A percentile compares a stretch with the other conserved stretches of the same genome.
Conservation (phyloP, 1,139 yeast genomes). For the Pichia sp. region DNA sequence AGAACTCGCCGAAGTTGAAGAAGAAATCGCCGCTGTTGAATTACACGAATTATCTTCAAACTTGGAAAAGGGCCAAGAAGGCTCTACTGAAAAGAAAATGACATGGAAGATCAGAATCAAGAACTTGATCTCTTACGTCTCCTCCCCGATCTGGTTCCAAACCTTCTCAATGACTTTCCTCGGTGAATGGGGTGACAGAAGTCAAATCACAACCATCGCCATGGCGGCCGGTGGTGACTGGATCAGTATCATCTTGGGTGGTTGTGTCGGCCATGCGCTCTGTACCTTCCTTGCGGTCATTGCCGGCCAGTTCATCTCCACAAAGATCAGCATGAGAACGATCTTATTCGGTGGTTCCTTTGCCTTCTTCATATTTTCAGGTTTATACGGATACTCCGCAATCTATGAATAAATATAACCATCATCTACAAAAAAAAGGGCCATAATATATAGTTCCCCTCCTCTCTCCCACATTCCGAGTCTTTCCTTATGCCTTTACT, state of each 20-base stretch:
- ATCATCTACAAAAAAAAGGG: not conserved
- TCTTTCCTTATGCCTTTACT: not conserved
- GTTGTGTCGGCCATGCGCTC: slow-evolving; percentile 84
- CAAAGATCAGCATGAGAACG: slow-evolving; percentile 85
- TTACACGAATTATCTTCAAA: slow-evolving; percentile 50
- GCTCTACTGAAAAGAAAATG: not conserved
- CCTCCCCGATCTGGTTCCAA: slow-evolving; percentile 93
- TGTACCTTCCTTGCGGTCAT: slow-evolving; percentile 92
- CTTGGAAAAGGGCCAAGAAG: slow-evolving; percentile 51
- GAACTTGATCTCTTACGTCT: slow-evolving; percentile 40
- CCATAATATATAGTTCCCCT: too few species aligned
- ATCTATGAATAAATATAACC: slow-evolving; percentile 22
- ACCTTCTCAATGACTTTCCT: slow-evolving; percentile 94
- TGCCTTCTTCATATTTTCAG: slow-evolving; percentile 80
- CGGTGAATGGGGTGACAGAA: slow-evolving; percentile 99
- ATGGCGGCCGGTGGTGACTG: slow-evolving; percentile 98
- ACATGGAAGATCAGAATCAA: slow-evolving; percentile 14
- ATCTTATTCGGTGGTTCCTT: slow-evolving; percentile 89
- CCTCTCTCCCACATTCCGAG: too few species aligned
- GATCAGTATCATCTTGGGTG: slow-evolving; percentile 88
- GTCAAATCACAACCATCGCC: slow-evolving; percentile 97
- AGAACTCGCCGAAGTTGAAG: slow-evolving; percentile 96
- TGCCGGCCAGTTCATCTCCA: slow-evolving; percentile 90
- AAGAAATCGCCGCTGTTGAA: slow-evolving; percentile 73
- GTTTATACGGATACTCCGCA: slow-evolving; percentile 76